phyloP scores from a whole-genome alignment of 768 basidiomycete species.

The Russula vinacea region DNA sequence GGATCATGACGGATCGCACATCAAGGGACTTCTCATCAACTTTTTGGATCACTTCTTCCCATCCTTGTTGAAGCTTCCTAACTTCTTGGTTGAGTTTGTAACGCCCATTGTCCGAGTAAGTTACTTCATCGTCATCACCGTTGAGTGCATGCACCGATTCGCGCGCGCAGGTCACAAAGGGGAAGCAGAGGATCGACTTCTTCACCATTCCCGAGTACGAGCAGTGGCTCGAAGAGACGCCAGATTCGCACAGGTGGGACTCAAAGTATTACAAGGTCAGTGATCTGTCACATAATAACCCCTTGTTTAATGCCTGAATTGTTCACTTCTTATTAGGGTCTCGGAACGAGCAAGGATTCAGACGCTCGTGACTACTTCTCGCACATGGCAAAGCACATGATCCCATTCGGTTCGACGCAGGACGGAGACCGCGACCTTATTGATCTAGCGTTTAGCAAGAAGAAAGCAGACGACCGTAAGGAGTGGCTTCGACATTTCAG shows the following conservation, averaged over 20 bases:
- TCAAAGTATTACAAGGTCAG: conserved; percentile 96
- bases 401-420: conserved; percentile 80
- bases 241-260: conserved; percentile 76
- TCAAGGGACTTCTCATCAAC: conserved; percentile 98
- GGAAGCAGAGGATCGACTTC: conserved; percentile 76
- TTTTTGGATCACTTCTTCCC: conserved; percentile 97
- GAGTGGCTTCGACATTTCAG: conserved; percentile 96
- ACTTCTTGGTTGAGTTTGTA: conserved; percentile 96
- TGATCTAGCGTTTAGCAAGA: conserved; percentile 99
- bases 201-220: conserved; percentile 98
- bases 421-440: conserved; percentile 85
- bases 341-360: conserved; percentile 86
- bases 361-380: conserved; percentile 94
- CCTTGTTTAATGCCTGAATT: conserved; percentile 5
- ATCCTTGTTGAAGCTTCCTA: conserved; percentile 82
- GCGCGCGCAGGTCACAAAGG: conserved; percentile 63
- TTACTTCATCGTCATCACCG: conserved; percentile 15
- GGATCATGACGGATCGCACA: conserved; percentile 99
- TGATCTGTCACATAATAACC: conserved; percentile 4
- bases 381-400: conserved; percentile 90
- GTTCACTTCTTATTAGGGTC: conserved; percentile 57
- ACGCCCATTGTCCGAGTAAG: conserved; percentile 94
- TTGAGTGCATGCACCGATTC: background rate
- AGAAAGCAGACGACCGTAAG: conserved; percentile 97
- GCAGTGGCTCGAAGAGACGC: conserved; percentile 79